phyloP scores from a whole-genome alignment of 129 eudicot genomes.

The sunflower (Helianthus annuus) region DNA sequence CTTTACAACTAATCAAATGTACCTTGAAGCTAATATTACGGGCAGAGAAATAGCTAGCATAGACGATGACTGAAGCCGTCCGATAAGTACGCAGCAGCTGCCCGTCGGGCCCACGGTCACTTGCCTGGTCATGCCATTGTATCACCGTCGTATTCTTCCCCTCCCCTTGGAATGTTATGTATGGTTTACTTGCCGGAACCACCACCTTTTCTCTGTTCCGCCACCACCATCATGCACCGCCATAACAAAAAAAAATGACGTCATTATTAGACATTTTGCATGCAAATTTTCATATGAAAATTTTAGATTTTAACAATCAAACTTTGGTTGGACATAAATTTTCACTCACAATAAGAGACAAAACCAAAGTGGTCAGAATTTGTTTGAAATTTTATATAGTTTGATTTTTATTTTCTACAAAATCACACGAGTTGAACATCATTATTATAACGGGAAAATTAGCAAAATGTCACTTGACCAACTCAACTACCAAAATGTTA shows the following conservation, averaged over 20 bases:
- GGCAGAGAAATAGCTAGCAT: conserved; percentile 80
- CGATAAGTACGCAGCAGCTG: conserved; percentile 95
- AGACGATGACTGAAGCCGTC: conserved; percentile 88
- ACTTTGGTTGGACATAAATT: no score
- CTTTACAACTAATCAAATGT: neutral
- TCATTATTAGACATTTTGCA: neutral
- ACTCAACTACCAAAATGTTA: no score
- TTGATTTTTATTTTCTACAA: no score
- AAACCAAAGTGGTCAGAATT: no score
- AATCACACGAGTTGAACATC: no score
- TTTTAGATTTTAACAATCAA: no score
- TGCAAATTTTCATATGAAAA: neutral
- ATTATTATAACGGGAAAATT: no score
- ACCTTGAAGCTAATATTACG: conserved; percentile 97
- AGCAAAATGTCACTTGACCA: no score
- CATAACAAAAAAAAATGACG: no score
- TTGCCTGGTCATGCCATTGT: conserved; percentile 94
- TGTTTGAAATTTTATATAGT: no score
- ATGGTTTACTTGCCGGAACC: conserved; percentile 80
- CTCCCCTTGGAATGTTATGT: conserved; percentile 79
- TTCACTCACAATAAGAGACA: no score
- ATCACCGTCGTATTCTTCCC: conserved; percentile 77
- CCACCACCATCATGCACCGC: no score
- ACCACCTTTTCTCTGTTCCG: conserved; percentile 80
- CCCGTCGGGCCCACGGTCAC: conserved; percentile 81